Evolutionary conservation across 371 early-diverging fungal genomes (phyloP), one percentile per base, ranked within the genome.

Genomic region (Actinomortierella wolfii): DNA sequence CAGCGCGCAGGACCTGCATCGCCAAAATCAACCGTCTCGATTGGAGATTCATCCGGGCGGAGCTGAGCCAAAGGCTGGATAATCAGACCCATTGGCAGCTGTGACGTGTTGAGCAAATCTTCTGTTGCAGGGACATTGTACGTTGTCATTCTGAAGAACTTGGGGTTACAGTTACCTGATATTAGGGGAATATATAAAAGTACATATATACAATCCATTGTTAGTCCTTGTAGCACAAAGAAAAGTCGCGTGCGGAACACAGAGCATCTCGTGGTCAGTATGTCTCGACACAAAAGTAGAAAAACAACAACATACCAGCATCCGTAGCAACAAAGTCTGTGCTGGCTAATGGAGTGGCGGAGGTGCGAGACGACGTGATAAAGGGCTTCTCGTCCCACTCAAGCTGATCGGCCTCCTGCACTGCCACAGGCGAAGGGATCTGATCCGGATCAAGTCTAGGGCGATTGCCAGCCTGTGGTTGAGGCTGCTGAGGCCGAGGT

Each of bases 1-100:
- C 99, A 99, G 23, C 99, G 87, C 5, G 94, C 78, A 2, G 98
- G 98, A 0, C 99, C 99, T 15, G 85, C 79, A 28, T 88, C 89
- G 17, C 96, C 98, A 81, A 92, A 94, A 77, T 97, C 91, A 5
- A 97, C 94, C 0, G 92, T 82, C 48, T 90, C 90, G 25, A 97
- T 79, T 2, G 92, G 91, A 11, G 86, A 85, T 76, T 97, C 96
- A 8, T 86, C 84, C 15, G 85, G 71, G 18, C 86, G 87, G 25
- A 92, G 76, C 39, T 88, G 83, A 17, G 96, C 96, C 49, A 97
- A 76, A 7, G 99, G 98, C 74, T 97, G 97, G n/a, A 97, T 78
- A 34, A 96, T 76, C 40, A 95, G 61, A 11, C 94, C 97, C 48
- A 97, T 79, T 1, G 97, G 97, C 15, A 98, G 64, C 40, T 87